phyloP scores from a whole-genome alignment of 331 rosid genomes.

The Saraca asoca region DNA sequence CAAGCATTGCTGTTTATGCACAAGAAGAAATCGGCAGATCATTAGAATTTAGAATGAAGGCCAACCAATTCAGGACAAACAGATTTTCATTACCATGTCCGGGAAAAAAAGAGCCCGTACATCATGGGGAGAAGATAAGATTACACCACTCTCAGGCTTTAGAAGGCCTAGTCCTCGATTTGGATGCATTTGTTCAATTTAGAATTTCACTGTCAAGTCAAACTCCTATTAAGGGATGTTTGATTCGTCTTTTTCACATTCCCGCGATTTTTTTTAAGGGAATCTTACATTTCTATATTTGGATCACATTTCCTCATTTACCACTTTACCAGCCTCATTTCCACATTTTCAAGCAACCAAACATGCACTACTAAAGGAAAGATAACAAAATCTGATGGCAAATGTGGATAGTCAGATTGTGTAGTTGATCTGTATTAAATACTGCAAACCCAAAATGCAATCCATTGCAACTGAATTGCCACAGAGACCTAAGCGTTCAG shows the following conservation, averaged over 20 bases:
- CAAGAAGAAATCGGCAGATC: too few species aligned
- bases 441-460: not conserved
- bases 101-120: conserved; percentile 5
- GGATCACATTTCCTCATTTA: too few species aligned
- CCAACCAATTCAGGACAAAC: not conserved
- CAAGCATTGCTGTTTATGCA: not conserved
- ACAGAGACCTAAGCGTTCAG: conserved; percentile 8
- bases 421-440: conserved; percentile 19
- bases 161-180: conserved; percentile 4
- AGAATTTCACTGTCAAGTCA: conserved; percentile 25
- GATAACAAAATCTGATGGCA: conserved; percentile 1
- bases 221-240: conserved; percentile 17
- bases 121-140: not conserved
- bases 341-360: conserved; percentile 22
- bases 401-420: not conserved
- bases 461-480: conserved; percentile 22
- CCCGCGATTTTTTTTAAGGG: too few species aligned
- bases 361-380: not conserved
- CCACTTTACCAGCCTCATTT: too few species aligned
- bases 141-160: not conserved
- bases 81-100: not conserved
- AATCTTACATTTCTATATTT: conserved; percentile 25
- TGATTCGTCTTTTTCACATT: too few species aligned
- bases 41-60: too few species aligned
- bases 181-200: conserved; percentile 6